Evolutionary conservation across 2,329 filamentous ascomycete species (phyloP), one percentile per base, ranked within the genome.

Genomic region (Trichoderma asperellum): DNA sequence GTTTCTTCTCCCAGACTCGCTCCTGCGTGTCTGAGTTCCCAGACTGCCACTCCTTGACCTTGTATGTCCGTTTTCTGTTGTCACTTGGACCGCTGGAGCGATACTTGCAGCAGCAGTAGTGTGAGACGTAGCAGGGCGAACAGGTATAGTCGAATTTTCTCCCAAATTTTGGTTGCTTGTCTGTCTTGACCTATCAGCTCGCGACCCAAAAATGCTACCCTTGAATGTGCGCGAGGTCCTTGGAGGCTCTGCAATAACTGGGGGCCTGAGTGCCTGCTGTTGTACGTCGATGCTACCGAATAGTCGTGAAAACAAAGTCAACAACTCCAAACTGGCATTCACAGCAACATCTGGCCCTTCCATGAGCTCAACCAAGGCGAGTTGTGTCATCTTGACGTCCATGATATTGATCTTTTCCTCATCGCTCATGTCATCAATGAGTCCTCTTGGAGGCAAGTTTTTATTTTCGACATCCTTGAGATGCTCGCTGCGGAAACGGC

Each of bases 341-440:
- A 98, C 92, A 21, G 96, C 95, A 68, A 91, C 88, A 69, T 93
- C 90, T 0, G 94, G 89, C 0, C 94, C 94, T 77, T 97, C 94
- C 4, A 93, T 82, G 18, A 96, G 82, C 79, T 98, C 95, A 4
- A 96, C 80, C 24, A 99, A 86, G 4, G 92, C 87, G 70, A 99
- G 84, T 76, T 98, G 94, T 12, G 95, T 97, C 88, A 98, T 97
- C 79, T 97, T 97, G 71, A 97, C 89, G 79, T 98, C 92, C n/a
- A 99, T 81, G 53, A 99, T 90, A 60, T 88, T 88, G 78, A 94
- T 92, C 76, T 94, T 96, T 77, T 98, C 94, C 32, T 89, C 88
- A 69, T 90, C 88, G 71, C 93, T 91, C 89, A 97, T 92, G 56
- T 92, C 89, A 73, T 95, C 91, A 0, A 96, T 86, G 58, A 92